phyloP scores from a whole-genome alignment of 148 eudicot species.

The Rhododendron vialii region DNA sequence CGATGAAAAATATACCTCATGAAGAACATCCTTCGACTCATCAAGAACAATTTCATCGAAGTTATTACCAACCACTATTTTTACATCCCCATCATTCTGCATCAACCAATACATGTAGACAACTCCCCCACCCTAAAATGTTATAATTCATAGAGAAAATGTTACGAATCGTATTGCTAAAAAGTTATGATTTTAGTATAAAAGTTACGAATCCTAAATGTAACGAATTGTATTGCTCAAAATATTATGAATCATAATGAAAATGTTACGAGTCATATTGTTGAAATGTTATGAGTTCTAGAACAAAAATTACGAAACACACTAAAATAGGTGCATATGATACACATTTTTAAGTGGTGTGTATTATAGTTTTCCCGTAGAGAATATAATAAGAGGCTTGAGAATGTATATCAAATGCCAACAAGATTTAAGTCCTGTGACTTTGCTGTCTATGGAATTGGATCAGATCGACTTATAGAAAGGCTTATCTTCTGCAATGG shows the following conservation, averaged over 20 bases:
- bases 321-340: no score
- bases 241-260: no score
- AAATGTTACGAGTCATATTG: no score
- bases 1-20: conserved; percentile 54
- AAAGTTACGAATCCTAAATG: no score
- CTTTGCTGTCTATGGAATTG: conserved; percentile 84
- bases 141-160: no score
- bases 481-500: conserved; percentile 59
- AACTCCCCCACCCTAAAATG: not conserved
- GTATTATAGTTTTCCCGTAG: no score
- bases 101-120: not conserved
- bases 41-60: conserved; percentile 91
- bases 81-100: conserved; percentile 90
- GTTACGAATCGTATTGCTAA: no score
- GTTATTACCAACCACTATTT: conserved; percentile 83
- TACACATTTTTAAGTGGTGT: no score
- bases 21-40: conserved; percentile 90
- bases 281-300: no score
- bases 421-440: conserved; percentile 7
- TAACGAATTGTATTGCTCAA: no score
- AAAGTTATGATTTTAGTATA: no score
- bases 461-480: conserved; percentile 71
- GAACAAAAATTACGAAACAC: no score
- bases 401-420: conserved; percentile 1
- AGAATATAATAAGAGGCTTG: not conserved